A percentile compares a stretch with the other conserved stretches of the same genome.
These are phyloP conservation scores for Debaryomyces sp. DNA, from an alignment of 1,139 yeast species.

Conservation along the genomic window DNA sequence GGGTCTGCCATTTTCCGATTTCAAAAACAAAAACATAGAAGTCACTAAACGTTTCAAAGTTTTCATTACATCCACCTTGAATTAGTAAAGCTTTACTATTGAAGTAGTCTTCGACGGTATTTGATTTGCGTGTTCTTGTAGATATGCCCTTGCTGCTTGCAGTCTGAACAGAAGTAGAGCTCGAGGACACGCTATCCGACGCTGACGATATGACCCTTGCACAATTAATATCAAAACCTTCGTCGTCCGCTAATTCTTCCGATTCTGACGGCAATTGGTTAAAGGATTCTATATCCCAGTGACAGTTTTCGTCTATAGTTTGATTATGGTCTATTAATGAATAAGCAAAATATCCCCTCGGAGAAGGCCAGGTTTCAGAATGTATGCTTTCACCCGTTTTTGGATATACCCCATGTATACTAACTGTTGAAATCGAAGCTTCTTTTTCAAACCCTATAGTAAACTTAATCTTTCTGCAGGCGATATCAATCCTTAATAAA, in stretches of 20 bases:
- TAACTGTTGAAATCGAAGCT: constrained; percentile 12
- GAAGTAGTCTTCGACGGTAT: constrained; percentile 25
- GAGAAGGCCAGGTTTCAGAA: constrained; percentile 32
- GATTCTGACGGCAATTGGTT: neutral
- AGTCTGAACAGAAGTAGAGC: constrained; percentile 23
- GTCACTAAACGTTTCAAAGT: constrained; percentile 33
- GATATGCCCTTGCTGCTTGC: constrained; percentile 12
- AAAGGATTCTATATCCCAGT: constrained; percentile 13
- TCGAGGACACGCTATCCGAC: constrained; percentile 17
- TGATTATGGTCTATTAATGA: constrained; percentile 29
- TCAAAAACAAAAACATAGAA: constrained; percentile 37
- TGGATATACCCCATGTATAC: neutral
- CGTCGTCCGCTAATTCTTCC: neutral
- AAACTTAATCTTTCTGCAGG: neutral
- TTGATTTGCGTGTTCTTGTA: constrained; percentile 8
- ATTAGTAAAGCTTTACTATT: constrained; percentile 34
- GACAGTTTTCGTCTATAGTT: constrained; percentile 26
- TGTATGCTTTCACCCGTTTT: neutral
- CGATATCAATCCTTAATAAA: constrained; percentile 36
- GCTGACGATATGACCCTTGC: constrained; percentile 16
- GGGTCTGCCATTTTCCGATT: constrained; percentile 37
- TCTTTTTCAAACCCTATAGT: constrained; percentile 9
- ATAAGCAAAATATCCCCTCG: constrained; percentile 47
- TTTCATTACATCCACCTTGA: constrained; percentile 47
- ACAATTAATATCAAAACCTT: constrained; percentile 1